Base-by-base conservation (phyloP, 2,329 filamentous ascomycete genomes). In the Bipolaris bicolor region DNA sequence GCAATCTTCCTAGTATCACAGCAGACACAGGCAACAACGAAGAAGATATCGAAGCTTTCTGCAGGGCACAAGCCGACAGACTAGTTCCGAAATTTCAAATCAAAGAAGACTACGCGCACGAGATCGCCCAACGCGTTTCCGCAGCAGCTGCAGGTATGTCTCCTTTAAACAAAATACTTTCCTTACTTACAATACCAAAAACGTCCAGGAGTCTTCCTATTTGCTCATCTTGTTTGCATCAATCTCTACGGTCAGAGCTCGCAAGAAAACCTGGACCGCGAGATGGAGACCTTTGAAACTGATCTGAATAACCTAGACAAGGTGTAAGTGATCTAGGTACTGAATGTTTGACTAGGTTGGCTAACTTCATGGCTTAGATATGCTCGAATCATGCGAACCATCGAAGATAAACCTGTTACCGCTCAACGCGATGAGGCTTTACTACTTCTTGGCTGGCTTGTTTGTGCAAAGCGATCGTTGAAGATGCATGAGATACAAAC, bases 401-500 rank as follows among this genome's bases (percentile, higher is more conserved):
- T 66, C 37, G 20, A 20, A 22, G 18, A 44, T 10, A 34, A 47
- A 31, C 24, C 31, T 29, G 24, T 43, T 47, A 39, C 13, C 7
- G 26, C 52, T 13, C 16, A 33, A 41, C 33, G 36, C n/a, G 29
- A 62, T 37, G 62, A 63, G n/a, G 68, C 72, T 0, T 67, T 67
- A 53, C 65, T 58, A 13, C 65, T 82, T 15, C 65, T 82, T 2
- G 71, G 74, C 2, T 81, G 77, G 77, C 66, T 81, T 11, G 72
- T 72, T 4, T 77, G 76, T 49, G 75, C 78, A 1, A 76, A 74
- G 45, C 69, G 80, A 0, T 70, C 78, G 0, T 64, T 82, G 0
- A 76, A 76, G 51, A 76, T 72, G 73, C 69, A 79, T 49, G 79
- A 81, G 54, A 71, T 82, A 6, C 71, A 80, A 43, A 74, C 74